phyloP scores from a whole-genome alignment of 176 grass and related monocot species.

The Stipa capillata region DNA sequence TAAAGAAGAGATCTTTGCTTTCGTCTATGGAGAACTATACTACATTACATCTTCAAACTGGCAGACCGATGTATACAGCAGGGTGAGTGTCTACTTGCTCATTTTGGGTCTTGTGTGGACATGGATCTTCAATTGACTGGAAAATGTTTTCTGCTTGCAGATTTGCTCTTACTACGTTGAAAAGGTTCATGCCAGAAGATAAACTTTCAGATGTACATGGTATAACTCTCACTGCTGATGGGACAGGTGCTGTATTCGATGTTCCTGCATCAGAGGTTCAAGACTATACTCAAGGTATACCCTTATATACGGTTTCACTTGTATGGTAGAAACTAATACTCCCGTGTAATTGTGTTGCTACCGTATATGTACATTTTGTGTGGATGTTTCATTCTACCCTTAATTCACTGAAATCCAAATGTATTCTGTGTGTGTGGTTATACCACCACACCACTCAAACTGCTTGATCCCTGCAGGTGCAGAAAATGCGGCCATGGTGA shows the following conservation, averaged over 20 bases:
- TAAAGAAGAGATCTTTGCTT: constrained; percentile 92
- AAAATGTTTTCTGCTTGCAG: constrained; percentile 22
- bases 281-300: constrained; percentile 68
- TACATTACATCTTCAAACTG: constrained; percentile 77
- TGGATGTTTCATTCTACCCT: too few relatives aligned
- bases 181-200: constrained; percentile 82
- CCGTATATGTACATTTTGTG: neutral
- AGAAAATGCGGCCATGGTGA: constrained; percentile 51
- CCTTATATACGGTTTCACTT: neutral
- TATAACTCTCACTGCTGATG: constrained; percentile 65
- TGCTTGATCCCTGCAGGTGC: constrained; percentile 17
- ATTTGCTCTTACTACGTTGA: constrained; percentile 71
- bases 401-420: neutral
- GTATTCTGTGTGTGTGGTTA: neutral
- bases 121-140: neutral
- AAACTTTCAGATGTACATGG: constrained; percentile 67
- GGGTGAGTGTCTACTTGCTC: constrained; percentile 41
- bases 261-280: constrained; percentile 76
- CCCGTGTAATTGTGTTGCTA: neutral
- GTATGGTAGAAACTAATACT: neutral
- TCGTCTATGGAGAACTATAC: constrained; percentile 80
- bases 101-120: neutral
- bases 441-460: neutral
- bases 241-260: constrained; percentile 86
- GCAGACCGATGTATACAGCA: constrained; percentile 59